A percentile compares a stretch with the other conserved stretches of the same genome.
These are phyloP conservation scores for Aureobasidium vineae DNA, from an alignment of 2,329 filamentous ascomycete genomes.

Conservation along the genomic window DNA sequence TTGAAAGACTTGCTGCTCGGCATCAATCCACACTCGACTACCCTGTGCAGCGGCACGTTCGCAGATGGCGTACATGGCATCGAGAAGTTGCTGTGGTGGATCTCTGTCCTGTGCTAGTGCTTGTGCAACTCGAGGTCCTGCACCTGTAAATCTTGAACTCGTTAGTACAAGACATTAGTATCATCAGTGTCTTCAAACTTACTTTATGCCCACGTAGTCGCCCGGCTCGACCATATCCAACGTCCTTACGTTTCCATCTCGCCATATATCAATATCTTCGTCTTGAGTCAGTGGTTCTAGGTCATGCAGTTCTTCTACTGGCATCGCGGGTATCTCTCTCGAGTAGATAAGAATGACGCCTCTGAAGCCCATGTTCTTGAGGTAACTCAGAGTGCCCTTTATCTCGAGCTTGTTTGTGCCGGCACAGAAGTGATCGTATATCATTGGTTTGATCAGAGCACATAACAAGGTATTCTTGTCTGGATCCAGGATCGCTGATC, in stretches of 20 bases:
- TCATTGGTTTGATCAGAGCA: conserved; percentile 46
- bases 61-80: conserved; percentile 48
- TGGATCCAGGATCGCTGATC: conserved; percentile 47
- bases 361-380: conserved; percentile 50
- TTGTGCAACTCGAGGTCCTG: conserved; percentile 46
- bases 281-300: conserved; percentile 24
- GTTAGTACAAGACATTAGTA: not conserved
- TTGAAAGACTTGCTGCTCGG: conserved; percentile 55
- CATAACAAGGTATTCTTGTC: conserved; percentile 50
- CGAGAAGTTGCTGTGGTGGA: conserved; percentile 44
- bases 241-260: conserved; percentile 54
- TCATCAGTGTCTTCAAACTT: conserved; percentile 28
- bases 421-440: conserved; percentile 60
- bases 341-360: conserved; percentile 57
- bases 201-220: conserved; percentile 55
- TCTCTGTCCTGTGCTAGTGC: conserved; percentile 42
- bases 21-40: conserved; percentile 53
- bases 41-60: conserved; percentile 44
- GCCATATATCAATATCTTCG: conserved; percentile 48
- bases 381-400: conserved; percentile 45
- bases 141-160: conserved; percentile 47
- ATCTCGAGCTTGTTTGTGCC: conserved; percentile 53
- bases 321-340: conserved; percentile 47
- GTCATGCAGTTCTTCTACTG: conserved; percentile 29
- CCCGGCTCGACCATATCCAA: conserved; percentile 53